Evolutionary conservation across 495 filamentous ascomycete genomes (phyloP), one percentile per base, ranked within the genome.

Genomic region (Chlorociboria aeruginascens): DNA sequence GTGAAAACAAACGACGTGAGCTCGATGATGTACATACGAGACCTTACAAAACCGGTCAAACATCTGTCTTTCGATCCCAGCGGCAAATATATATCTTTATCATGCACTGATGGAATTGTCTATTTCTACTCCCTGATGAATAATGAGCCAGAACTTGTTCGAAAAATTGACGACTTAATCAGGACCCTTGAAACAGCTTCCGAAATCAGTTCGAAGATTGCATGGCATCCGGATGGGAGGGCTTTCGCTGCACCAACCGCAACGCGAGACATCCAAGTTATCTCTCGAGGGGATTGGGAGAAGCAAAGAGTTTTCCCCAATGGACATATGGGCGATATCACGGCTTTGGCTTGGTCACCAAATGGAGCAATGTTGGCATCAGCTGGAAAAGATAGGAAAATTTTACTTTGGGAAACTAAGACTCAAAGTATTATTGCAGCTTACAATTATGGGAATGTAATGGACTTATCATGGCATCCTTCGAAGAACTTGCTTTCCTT

Each of bases 141-240:
- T 13, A 86, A 93, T 25, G 79, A 87, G 54, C 90, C 90, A 1
- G 75, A 85, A 60, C 68, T 97, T 28, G 64, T 89, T 12, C 79
- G 74, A 46, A 92, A 83, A 58, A 69, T 97, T 14, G 90, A 96
- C 55, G 90, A 87, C 0, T 66, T 95, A 40, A 89, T 96, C 53
- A 79, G 77, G 46, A 73, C 72, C 37, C 63, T 92, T 0, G 89
- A 97, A 44, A 74, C 78, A 1, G 86, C 90, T 38, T 76, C 78
- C 8, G 86, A 95, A 49, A 71, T 76, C 3, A 90, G 80, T 53
- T 80, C 86, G 8, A 77, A 77, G 59, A 77, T 81, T 20, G 74
- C 80, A 1, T 98, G 92, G 92, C 90, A 96, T 67, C 93, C 93
- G 0, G 93, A 97, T 58, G 90, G 93, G 6, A 78, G 86, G 37